These are phyloP conservation scores for Dalbergia oliveri DNA, from an alignment of 306 rosid species.

Conservation along the genomic window DNA sequence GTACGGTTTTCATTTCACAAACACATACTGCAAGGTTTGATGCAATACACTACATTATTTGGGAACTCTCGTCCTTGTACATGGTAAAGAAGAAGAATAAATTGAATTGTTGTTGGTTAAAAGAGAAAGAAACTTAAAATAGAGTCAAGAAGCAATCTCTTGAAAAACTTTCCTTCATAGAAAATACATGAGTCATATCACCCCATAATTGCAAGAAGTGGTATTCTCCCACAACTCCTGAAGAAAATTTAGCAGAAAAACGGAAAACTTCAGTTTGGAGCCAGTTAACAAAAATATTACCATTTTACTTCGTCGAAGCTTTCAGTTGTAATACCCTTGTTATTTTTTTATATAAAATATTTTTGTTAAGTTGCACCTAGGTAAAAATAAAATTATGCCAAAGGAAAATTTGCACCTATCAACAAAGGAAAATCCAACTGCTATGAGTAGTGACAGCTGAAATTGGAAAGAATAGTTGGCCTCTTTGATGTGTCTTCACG, in stretches of 20 bases:
- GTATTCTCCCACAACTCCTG: constrained; percentile 56
- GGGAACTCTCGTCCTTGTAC: too few species aligned
- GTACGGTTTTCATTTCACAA: neutral
- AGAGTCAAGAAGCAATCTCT: constrained; percentile 30
- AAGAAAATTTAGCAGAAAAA: constrained; percentile 9
- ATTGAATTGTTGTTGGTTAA: neutral
- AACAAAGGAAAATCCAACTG: constrained; percentile 48
- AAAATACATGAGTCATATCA: constrained; percentile 49
- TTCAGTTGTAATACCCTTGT: constrained; percentile 31
- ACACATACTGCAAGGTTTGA: neutral
- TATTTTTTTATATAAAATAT: neutral
- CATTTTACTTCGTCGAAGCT: constrained; percentile 48
- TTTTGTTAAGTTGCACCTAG: constrained; percentile 49
- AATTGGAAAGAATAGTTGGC: constrained; percentile 55
- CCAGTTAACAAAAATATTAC: constrained; percentile 60
- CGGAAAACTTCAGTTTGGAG: constrained; percentile 43
- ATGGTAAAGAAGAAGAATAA: neutral
- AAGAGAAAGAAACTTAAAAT: constrained; percentile 35
- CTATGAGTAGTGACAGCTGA: constrained; percentile 45
- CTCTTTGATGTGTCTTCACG: constrained; percentile 67
- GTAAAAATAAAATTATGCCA: constrained; percentile 32
- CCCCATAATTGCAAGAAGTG: constrained; percentile 43
- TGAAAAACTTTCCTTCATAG: constrained; percentile 36
- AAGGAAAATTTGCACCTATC: constrained; percentile 48
- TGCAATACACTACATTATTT: too few species aligned